These are phyloP conservation scores for Hyaloscypha variabilis DNA, from an alignment of 495 filamentous ascomycete species.

Conservation along the genomic window DNA sequence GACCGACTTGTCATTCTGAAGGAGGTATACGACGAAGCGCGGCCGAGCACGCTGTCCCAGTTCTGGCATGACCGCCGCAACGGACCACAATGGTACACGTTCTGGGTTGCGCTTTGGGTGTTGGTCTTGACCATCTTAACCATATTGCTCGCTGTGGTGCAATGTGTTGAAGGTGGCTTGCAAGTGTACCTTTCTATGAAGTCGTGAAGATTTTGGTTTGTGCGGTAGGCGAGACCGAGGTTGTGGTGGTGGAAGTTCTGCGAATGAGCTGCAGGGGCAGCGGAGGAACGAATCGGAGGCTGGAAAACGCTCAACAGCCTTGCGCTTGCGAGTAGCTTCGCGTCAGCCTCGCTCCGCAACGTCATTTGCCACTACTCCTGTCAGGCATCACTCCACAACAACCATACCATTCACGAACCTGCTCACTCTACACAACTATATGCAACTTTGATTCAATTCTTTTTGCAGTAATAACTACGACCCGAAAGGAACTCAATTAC, in stretches of 20 bases:
- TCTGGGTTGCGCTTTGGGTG: slow-evolving; percentile 55
- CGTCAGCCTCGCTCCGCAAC: not conserved
- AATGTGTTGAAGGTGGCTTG: slow-evolving; percentile 48
- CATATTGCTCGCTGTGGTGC: slow-evolving; percentile 49
- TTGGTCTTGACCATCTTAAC: slow-evolving; percentile 47
- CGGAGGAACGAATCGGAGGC: not conserved
- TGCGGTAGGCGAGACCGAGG: too few species aligned
- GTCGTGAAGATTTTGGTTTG: not conserved
- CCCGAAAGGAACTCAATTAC: not conserved
- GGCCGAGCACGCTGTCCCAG: slow-evolving; percentile 46
- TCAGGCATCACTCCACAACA: not conserved
- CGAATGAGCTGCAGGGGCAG: not conserved
- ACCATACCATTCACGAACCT: not conserved
- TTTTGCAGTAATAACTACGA: not conserved
- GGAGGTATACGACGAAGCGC: slow-evolving; percentile 51
- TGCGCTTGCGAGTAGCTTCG: not conserved
- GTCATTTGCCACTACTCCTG: not conserved
- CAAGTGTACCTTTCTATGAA: slow-evolving; percentile 41
- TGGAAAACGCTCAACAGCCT: not conserved
- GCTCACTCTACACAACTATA: not conserved
- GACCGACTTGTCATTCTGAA: slow-evolving; percentile 57
- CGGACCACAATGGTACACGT: slow-evolving; percentile 54
- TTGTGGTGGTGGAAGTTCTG: too few species aligned
- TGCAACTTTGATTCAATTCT: not conserved
- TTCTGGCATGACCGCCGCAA: slow-evolving; percentile 57